phyloP scores from a whole-genome alignment of 306 rosid species.

The Pyrus pyrifolia region DNA sequence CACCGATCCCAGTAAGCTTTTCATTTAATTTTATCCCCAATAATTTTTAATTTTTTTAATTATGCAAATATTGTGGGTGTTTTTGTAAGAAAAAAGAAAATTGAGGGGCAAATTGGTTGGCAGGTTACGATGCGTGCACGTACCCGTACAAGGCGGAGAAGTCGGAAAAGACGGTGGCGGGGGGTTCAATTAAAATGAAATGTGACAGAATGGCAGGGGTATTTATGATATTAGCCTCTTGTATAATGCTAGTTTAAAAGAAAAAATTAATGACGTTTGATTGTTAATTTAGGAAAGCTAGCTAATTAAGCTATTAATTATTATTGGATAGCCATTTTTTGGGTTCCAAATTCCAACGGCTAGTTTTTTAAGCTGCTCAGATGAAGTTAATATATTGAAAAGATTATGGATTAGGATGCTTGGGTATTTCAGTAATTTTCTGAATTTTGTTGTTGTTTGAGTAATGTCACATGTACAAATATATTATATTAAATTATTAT shows the following conservation, averaged over 20 bases:
- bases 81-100: not conserved
- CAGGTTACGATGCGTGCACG: slow-evolving; percentile 57
- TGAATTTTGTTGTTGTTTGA: too few species aligned
- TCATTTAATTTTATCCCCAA: too few species aligned
- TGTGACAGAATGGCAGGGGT: not conserved
- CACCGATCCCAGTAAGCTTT: slow-evolving; percentile 58
- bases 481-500: not conserved
- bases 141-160: slow-evolving; percentile 31
- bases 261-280: not conserved
- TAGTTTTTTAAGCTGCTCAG: not conserved
- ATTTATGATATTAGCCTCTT: not conserved
- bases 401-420: not conserved
- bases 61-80: fast-evolving
- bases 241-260: not conserved
- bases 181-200: slow-evolving; percentile 17
- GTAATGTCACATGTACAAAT: too few species aligned
- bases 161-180: slow-evolving; percentile 25
- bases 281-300: not conserved
- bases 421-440: too few species aligned
- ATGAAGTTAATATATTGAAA: not conserved
- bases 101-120: not conserved
- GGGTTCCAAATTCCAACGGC: not conserved
- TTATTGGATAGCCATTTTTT: not conserved
- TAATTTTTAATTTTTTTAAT: not conserved
- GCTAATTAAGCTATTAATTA: not conserved